Evolutionary conservation across 768 basidiomycete species (phyloP).

Genomic region (Amanita molliuscula): DNA sequence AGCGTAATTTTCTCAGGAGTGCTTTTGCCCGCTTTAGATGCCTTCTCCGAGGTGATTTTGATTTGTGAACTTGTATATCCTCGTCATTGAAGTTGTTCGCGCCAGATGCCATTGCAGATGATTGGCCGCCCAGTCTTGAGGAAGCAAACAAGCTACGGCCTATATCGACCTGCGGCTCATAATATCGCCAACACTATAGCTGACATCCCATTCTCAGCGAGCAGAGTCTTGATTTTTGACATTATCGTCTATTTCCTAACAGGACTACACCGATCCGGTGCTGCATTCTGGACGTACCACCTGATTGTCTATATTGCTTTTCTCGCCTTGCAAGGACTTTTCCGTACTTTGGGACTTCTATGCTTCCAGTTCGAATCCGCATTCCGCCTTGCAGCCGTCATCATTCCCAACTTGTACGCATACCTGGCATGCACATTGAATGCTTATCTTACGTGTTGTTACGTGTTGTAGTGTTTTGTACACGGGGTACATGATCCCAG

Average conservation of each 20-base stretch:
- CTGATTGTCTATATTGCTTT: constrained; percentile 56
- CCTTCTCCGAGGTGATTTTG: constrained; percentile 51
- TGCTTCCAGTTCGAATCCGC: constrained; percentile 37
- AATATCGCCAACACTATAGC: constrained; percentile 58
- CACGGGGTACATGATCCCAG: constrained; percentile 60
- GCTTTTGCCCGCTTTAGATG: constrained; percentile 59
- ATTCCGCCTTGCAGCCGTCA: constrained; percentile 47
- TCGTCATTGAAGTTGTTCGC: constrained; percentile 14
- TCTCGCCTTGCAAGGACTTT: constrained; percentile 76
- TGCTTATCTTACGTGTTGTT: not conserved
- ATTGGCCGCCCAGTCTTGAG: constrained; percentile 65
- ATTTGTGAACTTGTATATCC: constrained; percentile 2
- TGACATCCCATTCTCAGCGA: constrained; percentile 60
- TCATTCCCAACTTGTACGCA: constrained; percentile 59
- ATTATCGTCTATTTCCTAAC: constrained; percentile 64
- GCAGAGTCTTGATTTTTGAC: constrained; percentile 48
- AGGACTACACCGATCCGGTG: constrained; percentile 31
- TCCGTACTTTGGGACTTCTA: constrained; percentile 57
- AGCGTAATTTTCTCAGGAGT: constrained; percentile 65
- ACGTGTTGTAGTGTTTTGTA: constrained; percentile 39
- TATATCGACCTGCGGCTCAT: constrained; percentile 58
- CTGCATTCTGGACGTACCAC: constrained; percentile 47
- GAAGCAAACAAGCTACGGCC: constrained; percentile 55
- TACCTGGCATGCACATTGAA: not conserved
- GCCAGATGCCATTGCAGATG: constrained; percentile 68